Evolutionary conservation across 768 basidiomycete genomes (phyloP), one percentile per base, ranked within the genome.

Genomic region (Nidula microcarpa): DNA sequence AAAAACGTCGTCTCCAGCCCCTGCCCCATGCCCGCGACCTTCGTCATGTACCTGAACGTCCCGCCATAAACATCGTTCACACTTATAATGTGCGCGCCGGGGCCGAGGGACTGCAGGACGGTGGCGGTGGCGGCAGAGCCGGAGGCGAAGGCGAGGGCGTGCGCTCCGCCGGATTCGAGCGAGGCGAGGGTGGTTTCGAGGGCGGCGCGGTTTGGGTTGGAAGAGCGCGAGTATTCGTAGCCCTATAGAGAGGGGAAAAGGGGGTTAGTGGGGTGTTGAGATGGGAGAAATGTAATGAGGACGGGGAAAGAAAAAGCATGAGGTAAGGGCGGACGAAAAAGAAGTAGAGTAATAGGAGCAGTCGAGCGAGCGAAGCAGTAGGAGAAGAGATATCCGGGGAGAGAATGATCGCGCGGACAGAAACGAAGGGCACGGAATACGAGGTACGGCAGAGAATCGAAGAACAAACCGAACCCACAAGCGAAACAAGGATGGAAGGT

Each of bases 21-120:
- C 59, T 90, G 88, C 6, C 78, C 80, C 43, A 82, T 80, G 0
- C 70, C 57, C 0, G 77, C 79, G 2, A 96, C 89, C 3, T 77
- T 74, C 9, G 72, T 78, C 75, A 95, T 74, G 68, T 94, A 95
- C 6, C 95, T 79, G 66, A 87, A 91, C 0, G 95, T 97, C 0
- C 96, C 96, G 2, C 95, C 95, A 57, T 98, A 96, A 13, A 94
- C 91, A 65, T 95, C 94, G 63, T 93, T 94, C 5, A 98, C 90
- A 60, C 86, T 84, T 58, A 98, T 62, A 33, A 98, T 72, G 68
- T 97, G 95, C 0, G 90, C 85, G 14, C 79, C 78, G 0, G 82
- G 74, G 0, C 89, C 92, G 0, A 91, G 74, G 0, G 87, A 81
- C 59, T 91, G 88, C 7, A 94, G 66, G 6, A 96, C 78, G 0